Evolutionary conservation across 1,284 basidiomycete genomes (phyloP).

Genomic region (Coniferiporia weirii): DNA sequence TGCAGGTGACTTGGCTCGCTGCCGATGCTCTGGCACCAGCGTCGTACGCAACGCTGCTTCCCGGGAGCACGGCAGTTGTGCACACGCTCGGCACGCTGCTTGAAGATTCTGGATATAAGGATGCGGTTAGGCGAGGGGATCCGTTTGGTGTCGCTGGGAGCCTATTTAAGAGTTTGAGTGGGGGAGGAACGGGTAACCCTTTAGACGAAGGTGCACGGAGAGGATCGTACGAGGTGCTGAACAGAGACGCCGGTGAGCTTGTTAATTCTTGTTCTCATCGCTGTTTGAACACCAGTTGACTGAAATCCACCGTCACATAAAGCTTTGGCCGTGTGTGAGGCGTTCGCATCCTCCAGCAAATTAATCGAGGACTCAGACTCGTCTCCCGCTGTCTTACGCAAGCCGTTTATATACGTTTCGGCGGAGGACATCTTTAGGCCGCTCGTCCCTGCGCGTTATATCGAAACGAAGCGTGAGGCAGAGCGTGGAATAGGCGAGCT

Average conservation of each 20-base stretch:
- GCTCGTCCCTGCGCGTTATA: constrained; percentile 79
- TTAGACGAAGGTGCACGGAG: constrained; percentile 42
- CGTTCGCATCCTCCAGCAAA: constrained; percentile 42
- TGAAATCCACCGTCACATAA: constrained; percentile 11
- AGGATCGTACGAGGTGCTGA: constrained; percentile 73
- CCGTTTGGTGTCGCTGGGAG: constrained; percentile 48
- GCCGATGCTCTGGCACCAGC: constrained; percentile 77
- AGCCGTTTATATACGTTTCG: constrained; percentile 90
- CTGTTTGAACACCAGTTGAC: constrained; percentile 7
- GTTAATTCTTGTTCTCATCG: not conserved
- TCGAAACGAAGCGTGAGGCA: constrained; percentile 87
- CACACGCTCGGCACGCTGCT: constrained; percentile 94
- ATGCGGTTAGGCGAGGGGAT: constrained; percentile 54
- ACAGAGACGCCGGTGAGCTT: constrained; percentile 82
- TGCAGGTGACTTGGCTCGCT: constrained; percentile 76
- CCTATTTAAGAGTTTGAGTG: constrained; percentile 34
- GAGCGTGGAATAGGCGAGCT: constrained; percentile 63
- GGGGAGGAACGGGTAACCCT: constrained; percentile 51
- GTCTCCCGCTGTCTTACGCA: constrained; percentile 26
- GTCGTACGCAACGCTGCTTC: constrained; percentile 67
- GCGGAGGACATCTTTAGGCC: constrained; percentile 93
- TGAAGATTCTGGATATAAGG: constrained; percentile 81
- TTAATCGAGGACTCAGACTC: constrained; percentile 25
- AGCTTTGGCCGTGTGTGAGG: constrained; percentile 74
- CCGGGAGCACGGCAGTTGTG: constrained; percentile 72